Percentiles rank a stretch among this genome's conserved stretches.
Evolutionary conservation across 805 yeast genomes (phyloP).

Genomic region (Phaffomyces opuntiae): DNA sequence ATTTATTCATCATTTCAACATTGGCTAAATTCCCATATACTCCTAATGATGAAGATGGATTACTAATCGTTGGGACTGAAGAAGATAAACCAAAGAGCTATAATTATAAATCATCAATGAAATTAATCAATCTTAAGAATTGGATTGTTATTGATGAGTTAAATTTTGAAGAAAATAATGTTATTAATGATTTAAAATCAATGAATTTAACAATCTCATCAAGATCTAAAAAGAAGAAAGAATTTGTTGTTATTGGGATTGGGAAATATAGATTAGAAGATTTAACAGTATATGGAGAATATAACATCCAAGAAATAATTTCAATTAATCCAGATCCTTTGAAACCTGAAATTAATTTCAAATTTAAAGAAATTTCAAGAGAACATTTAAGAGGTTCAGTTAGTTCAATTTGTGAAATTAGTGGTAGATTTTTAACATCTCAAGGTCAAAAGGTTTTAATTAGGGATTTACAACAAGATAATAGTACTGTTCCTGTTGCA

Average conservation of each 20-base stretch:
- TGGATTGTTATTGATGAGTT: constrained; percentile 74
- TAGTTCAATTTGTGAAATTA: constrained; percentile 65
- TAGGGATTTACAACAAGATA: constrained; percentile 79
- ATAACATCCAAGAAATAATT: constrained; percentile 65
- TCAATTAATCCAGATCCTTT: constrained; percentile 88
- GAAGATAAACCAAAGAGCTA: constrained; percentile 46
- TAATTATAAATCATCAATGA: constrained; percentile 52
- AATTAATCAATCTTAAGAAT: constrained; percentile 57
- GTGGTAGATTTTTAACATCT: constrained; percentile 75
- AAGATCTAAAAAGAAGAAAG: constrained; percentile 41
- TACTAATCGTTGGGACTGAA: constrained; percentile 48
- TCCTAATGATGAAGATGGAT: constrained; percentile 70
- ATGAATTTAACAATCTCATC: constrained; percentile 32
- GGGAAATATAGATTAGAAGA: constrained; percentile 75
- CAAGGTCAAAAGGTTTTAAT: constrained; percentile 81
- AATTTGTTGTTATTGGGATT: constrained; percentile 72
- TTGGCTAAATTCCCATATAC: constrained; percentile 50
- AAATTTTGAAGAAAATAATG: constrained; percentile 61
- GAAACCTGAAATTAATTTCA: constrained; percentile 74
- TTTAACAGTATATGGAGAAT: constrained; percentile 69
- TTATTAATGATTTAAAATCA: constrained; percentile 33
- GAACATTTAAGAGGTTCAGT: constrained; percentile 84
- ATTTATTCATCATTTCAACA: constrained; percentile 58
- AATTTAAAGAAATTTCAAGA: constrained; percentile 61
- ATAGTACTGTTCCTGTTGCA: constrained; percentile 86